These are phyloP conservation scores for Desmodesmus armatus DNA, from an alignment of 139 green algal species.

Conservation along the genomic window DNA sequence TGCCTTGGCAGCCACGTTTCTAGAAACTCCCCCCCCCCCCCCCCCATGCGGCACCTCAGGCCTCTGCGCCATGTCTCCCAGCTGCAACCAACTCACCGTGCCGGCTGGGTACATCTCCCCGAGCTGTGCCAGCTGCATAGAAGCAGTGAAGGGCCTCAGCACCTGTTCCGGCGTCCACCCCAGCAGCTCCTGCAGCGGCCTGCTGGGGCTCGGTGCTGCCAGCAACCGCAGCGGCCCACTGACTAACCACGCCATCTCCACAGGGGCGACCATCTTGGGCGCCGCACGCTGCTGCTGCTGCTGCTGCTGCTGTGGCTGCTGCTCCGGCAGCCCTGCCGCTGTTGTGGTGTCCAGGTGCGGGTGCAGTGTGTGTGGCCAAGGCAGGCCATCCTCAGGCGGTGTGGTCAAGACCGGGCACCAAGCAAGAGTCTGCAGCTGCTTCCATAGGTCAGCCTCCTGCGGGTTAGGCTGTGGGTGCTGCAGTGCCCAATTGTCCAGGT, in stretches of 20 bases:
- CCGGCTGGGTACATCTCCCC: slow-evolving; percentile 55
- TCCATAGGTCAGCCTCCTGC: slow-evolving; percentile 52
- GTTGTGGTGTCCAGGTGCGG: too few relatives aligned
- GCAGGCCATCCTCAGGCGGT: slow-evolving; percentile 50
- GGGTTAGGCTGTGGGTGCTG: neutral
- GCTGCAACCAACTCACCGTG: too few relatives aligned
- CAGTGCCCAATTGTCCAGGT: slow-evolving; percentile 51
- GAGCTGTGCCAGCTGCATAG: slow-evolving; percentile 75
- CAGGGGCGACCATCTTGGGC: slow-evolving; percentile 23
- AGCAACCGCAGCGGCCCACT: slow-evolving; percentile 28
- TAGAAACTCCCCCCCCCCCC: too few relatives aligned
- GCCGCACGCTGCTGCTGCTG: neutral
- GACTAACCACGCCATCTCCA: slow-evolving; percentile 12
- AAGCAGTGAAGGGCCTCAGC: slow-evolving; percentile 57
- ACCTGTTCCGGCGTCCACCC: slow-evolving; percentile 61
- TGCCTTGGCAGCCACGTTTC: too few relatives aligned
- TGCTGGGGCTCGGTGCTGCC: neutral
- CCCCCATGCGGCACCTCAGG: too few relatives aligned
- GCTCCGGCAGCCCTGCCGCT: slow-evolving; percentile 17
- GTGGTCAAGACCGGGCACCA: slow-evolving; percentile 74
- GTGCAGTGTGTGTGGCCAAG: slow-evolving; percentile 36
- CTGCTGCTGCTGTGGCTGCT: neutral
- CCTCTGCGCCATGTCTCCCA: too few relatives aligned
- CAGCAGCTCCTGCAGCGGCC: slow-evolving; percentile 47
- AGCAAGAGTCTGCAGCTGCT: slow-evolving; percentile 48